Conservation (phyloP, 805 yeast species). For the Lipomyces orientalis region DNA sequence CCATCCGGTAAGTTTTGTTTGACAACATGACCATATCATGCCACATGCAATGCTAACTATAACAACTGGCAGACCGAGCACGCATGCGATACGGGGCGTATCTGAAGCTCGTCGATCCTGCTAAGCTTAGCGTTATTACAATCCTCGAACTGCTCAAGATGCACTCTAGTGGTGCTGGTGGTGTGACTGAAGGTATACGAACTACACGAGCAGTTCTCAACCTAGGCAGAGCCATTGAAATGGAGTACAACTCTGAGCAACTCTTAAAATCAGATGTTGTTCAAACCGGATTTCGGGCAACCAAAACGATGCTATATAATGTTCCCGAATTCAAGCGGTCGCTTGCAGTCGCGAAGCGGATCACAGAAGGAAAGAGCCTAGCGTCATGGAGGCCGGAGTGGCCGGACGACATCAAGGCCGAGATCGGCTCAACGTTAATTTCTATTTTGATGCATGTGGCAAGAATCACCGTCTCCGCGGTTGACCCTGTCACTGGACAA, state of each 20-base stretch:
- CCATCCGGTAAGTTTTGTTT: neutral
- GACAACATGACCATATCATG: neutral
- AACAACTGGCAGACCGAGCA: slow-evolving; percentile 43
- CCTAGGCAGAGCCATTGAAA: slow-evolving; percentile 83
- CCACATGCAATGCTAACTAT: neutral
- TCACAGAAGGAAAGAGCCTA: slow-evolving; percentile 13
- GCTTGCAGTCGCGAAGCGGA: slow-evolving; percentile 19
- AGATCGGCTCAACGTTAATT: slow-evolving; percentile 79
- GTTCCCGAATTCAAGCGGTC: slow-evolving; percentile 23
- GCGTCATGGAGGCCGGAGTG: slow-evolving; percentile 45
- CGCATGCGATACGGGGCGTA: slow-evolving; percentile 72
- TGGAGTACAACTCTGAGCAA: slow-evolving; percentile 78
- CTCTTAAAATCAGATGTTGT: slow-evolving; percentile 56
- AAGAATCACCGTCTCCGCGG: slow-evolving; percentile 75
- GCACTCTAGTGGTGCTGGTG: slow-evolving; percentile 76
- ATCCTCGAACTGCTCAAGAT: slow-evolving; percentile 79
- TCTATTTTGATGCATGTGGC: slow-evolving; percentile 82
- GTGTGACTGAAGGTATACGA: slow-evolving; percentile 76
- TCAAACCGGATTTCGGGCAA: slow-evolving; percentile 18
- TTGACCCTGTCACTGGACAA: slow-evolving; percentile 77
- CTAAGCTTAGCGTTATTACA: slow-evolving; percentile 81
- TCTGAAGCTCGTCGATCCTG: slow-evolving; percentile 71
- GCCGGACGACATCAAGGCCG: slow-evolving; percentile 65
- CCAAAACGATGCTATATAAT: slow-evolving; percentile 19
- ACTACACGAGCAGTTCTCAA: slow-evolving; percentile 80